phyloP scores from a whole-genome alignment of 2,329 filamentous ascomycete genomes.

The Leptographium lundbergii region DNA sequence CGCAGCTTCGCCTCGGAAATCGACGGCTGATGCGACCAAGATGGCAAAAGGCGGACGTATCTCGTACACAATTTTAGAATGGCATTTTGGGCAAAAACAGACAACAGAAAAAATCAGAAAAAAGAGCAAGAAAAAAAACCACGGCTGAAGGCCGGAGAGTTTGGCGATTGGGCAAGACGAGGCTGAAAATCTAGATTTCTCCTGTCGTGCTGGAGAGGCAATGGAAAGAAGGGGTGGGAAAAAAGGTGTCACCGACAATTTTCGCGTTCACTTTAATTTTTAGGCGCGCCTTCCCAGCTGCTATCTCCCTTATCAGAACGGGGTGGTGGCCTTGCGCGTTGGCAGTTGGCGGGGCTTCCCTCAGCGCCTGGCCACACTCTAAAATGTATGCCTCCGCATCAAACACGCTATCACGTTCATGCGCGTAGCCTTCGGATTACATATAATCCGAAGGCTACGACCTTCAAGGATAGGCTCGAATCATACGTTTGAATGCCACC shows the following conservation, averaged over 20 bases:
- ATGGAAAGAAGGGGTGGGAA: neutral
- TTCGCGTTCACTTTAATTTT: neutral
- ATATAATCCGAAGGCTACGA: too few species aligned
- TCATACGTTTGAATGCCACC: too few species aligned
- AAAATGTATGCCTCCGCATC: neutral
- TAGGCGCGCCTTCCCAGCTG: neutral
- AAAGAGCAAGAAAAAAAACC: neutral
- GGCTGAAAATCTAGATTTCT: neutral
- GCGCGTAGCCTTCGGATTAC: neutral
- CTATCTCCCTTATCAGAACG: neutral
- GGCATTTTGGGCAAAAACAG: neutral
- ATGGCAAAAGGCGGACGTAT: too few species aligned
- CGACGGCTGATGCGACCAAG: neutral
- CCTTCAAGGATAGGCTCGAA: too few species aligned
- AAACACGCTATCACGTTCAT: conserved; percentile 14
- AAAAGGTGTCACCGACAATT: neutral
- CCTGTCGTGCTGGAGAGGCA: neutral
- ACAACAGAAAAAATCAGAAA: neutral
- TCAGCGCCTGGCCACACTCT: neutral
- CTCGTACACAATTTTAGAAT: neutral
- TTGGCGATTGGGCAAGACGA: neutral
- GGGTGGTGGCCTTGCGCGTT: neutral
- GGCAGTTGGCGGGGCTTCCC: neutral
- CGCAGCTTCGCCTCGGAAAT: neutral
- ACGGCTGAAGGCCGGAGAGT: neutral